Percentiles rank a stretch among this genome's conserved stretches.
These are phyloP conservation scores for Pistacia vera DNA, from an alignment of 345 rosid species.

Conservation along the genomic window DNA sequence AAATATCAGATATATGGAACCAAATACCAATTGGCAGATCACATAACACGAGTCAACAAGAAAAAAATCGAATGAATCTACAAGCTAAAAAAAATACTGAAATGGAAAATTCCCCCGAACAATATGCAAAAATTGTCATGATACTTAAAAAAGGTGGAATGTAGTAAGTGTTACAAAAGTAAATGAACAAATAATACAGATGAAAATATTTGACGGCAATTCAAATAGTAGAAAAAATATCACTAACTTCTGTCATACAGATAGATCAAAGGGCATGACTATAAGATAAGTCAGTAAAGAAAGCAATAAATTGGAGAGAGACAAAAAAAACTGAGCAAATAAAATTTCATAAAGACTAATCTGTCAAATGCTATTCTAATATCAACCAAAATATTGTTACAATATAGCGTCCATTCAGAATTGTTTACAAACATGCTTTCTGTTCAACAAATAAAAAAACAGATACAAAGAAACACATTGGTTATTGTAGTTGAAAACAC, in stretches of 20 bases:
- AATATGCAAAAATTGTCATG: conserved; percentile 1
- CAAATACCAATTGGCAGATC: no score
- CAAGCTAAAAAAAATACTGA: not conserved
- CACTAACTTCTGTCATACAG: not conserved
- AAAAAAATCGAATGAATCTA: not conserved
- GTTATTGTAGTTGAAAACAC: not conserved
- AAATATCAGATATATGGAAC: no score
- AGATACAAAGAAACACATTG: not conserved
- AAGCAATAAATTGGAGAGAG: not conserved
- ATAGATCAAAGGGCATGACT: not conserved
- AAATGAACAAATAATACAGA: not conserved
- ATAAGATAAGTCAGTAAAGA: not conserved
- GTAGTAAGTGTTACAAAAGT: not conserved
- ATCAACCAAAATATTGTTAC: not conserved
- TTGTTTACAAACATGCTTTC: not conserved
- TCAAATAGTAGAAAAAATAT: not conserved
- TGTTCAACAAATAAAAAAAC: not conserved
- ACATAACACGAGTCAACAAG: not conserved
- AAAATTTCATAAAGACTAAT: not conserved
- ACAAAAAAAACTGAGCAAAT: not conserved
- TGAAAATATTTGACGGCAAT: not conserved
- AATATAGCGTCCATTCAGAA: not conserved
- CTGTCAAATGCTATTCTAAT: not conserved
- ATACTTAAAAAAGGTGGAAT: not conserved
- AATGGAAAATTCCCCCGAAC: not conserved